Evolutionary conservation across 345 rosid genomes (phyloP), one percentile per base, ranked within the genome.

Genomic region (Arabidopsis arenosa): DNA sequence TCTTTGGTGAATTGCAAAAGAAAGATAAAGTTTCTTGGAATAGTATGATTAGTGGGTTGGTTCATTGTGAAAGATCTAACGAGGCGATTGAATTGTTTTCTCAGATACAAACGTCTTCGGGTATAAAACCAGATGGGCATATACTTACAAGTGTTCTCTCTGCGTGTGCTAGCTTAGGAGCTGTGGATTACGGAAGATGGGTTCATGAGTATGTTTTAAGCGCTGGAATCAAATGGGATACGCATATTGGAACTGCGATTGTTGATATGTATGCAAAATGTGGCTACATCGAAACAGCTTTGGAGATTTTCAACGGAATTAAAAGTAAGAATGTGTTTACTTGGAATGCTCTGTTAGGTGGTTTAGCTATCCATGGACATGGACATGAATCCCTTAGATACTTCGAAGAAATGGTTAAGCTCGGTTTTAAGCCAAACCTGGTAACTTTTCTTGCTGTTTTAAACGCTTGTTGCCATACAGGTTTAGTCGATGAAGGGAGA

Each of bases 1-100:
- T 82, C 21, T 84, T 82, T 73, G 63, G 72, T 45, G 84, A 80
- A 33, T 57, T 82, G 71, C 43, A 63, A n/a, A 43, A 23, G 70
- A 84, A 78, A 58, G 85, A 84, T 75, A 73, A 80, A 69, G 76
- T 84, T 82, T 84, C 87, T 66, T 84, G 85, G 83, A 84, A 81
- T 10, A 72, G 78, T 57, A 66, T 84, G 58, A 75, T 82, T 7
- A 82, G 84, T 75, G 84, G 87, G 6, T 70, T 84, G 81, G 84
- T 84, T 61, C 84, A 78, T 3, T 77, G 75, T 73, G 68, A 80
- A 39, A 75, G 33, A 45, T 32, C 85, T 36, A 66, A 78, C 69
- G 84, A 78, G 71, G 77, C 81, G 6, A 44, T 84, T 59, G 85
- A 78, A n/a, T 36, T 84, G 80, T 84, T 82, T 57, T 32, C 14